Evolutionary conservation across 2,329 filamentous ascomycete genomes (phyloP).

Genomic region (Verticillium tricorpus): DNA sequence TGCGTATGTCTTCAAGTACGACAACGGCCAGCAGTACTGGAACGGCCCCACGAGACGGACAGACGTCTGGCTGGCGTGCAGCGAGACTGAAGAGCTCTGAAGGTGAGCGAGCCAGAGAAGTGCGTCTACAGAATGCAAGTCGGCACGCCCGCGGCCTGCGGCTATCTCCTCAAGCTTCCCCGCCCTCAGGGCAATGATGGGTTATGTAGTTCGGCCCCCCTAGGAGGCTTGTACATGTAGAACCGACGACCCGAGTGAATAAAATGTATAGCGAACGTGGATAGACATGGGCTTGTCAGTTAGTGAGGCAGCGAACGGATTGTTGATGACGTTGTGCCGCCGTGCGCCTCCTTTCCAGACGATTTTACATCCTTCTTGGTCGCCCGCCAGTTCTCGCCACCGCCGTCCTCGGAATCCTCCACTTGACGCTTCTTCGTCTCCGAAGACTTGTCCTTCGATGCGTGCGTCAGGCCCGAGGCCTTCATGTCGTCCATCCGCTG

Average conservation of each 20-base stretch:
- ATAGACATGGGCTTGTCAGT: conserved; percentile 55
- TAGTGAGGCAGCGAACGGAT: conserved; percentile 76
- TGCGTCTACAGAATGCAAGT: conserved; percentile 97
- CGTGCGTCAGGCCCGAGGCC: conserved; percentile 73
- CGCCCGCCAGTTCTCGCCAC: conserved; percentile 20
- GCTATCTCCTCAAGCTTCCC: conserved; percentile 40
- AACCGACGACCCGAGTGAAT: too few species aligned
- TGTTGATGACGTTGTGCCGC: conserved; percentile 68
- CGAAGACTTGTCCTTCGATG: conserved; percentile 59
- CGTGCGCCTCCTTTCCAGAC: conserved; percentile 26
- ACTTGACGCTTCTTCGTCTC: conserved; percentile 72
- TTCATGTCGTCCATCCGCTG: conserved; percentile 65
- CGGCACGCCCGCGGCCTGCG: conserved; percentile 84
- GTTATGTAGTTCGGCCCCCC: conserved; percentile 41
- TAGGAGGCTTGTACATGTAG: too few species aligned
- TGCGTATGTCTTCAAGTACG: conserved; percentile 73
- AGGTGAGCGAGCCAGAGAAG: conserved; percentile 90
- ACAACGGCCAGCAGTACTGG: conserved; percentile 93
- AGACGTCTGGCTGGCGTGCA: conserved; percentile 80
- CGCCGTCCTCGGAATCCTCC: conserved; percentile 3
- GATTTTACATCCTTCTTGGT: conserved; percentile 8
- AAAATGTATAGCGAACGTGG: too few species aligned
- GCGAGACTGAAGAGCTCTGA: conserved; percentile 89
- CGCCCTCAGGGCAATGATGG: conserved; percentile 58
- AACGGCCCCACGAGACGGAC: conserved; percentile 87